Evolutionary conservation across 345 rosid genomes (phyloP), one percentile per base, ranked within the genome.

Genomic region (Geranium brycei): DNA sequence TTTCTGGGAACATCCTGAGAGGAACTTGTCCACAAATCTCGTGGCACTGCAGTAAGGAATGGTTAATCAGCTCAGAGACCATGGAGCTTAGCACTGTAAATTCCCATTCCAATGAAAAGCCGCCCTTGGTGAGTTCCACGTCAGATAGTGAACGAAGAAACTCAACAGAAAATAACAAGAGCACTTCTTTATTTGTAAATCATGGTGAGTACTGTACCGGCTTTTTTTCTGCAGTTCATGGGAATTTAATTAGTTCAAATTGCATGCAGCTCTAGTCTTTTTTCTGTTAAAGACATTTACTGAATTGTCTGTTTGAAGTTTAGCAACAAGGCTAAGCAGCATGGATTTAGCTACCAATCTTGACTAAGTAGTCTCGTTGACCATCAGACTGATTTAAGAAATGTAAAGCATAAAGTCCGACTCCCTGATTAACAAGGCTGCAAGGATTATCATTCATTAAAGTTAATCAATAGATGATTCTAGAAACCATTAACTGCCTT

Each of bases 71-170:
- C 69, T 63, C 32, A 51, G 58, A 70, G 66, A 51, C 38, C 57
- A 79, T 74, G 77, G 79, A 80, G 61, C 64, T 64, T 40, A 59
- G 62, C 62, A 19, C 70, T 66, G 71, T 69, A 71, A 68, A 68
- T 70, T 82, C 81, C 68, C 69, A 3, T 58, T 65, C 70, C 56
- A 73, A 71, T 72, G 81, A 76, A 70, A 79, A 71, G 55, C 75
- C 66, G 51, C 28, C 66, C 5, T 38, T 64, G n/a, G 80, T 72
- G 62, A 68, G 66, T 66, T 70, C 76, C 31, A 65, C 66, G 55
- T 68, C 82, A 53, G 69, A 68, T 17, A 68, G 71, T 62, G 65
- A 66, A 67, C 74, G 32, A 67, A 74, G 64, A 18, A 69, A 68
- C 65, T 64, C 74, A 4, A 61, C 59, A 3, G 82, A 74, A 68